phyloP scores from a whole-genome alignment of 2,329 filamentous ascomycete species.

The Aspergillus sp. region DNA sequence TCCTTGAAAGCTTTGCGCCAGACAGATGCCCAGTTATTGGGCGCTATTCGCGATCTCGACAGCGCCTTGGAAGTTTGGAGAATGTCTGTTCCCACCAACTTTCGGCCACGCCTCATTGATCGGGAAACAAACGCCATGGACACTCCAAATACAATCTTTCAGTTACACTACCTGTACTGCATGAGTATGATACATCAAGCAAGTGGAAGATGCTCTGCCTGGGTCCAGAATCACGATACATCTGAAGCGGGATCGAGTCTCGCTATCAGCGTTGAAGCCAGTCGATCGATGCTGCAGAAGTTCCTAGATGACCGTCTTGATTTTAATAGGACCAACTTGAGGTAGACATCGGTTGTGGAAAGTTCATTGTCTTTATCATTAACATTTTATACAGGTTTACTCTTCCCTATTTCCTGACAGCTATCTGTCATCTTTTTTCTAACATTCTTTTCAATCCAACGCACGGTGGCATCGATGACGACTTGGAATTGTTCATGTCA shows the following conservation, averaged over 20 bases:
- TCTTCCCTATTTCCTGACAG: constrained; percentile 11
- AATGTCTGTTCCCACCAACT: constrained; percentile 7
- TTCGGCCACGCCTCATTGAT: neutral
- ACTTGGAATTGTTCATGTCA: constrained; percentile 8
- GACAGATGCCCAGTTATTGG: constrained; percentile 12
- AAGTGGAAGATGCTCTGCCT: constrained; percentile 13
- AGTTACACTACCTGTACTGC: constrained; percentile 18
- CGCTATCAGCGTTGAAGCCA: constrained; percentile 12
- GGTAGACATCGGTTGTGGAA: neutral
- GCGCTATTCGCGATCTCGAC: constrained; percentile 13
- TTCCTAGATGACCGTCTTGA: constrained; percentile 1
- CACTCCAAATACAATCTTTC: constrained; percentile 1
- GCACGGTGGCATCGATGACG: neutral
- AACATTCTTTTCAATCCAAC: constrained; percentile 14
- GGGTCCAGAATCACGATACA: constrained; percentile 15
- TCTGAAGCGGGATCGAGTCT: constrained; percentile 12
- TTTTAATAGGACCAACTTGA: neutral
- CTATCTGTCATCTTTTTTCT: constrained; percentile 14
- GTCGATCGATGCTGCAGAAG: constrained; percentile 13
- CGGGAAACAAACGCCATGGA: neutral
- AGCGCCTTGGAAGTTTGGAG: constrained; percentile 12
- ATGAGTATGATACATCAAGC: constrained; percentile 18
- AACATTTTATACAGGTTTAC: constrained; percentile 7
- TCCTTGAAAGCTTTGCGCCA: constrained; percentile 1
- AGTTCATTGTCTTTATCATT: neutral